Evolutionary conservation across 805 yeast species (phyloP).

Genomic region (Spathaspora gorwiae): DNA sequence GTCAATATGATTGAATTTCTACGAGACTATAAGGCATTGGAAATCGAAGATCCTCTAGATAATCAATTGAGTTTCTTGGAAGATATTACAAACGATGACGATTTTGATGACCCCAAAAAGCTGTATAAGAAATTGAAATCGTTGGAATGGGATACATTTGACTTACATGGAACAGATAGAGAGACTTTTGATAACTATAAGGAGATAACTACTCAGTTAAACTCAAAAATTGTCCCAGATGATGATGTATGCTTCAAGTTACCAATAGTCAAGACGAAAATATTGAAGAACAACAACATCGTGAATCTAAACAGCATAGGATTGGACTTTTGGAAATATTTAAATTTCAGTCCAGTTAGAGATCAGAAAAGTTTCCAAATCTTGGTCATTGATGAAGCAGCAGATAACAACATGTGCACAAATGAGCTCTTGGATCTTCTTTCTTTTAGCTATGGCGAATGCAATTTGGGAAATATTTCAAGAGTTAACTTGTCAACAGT

Average conservation of each 20-base stretch:
- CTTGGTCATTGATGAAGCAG: constrained; percentile 39
- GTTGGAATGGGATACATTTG: constrained; percentile 35
- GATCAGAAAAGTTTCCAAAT: constrained; percentile 50
- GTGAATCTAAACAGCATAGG: constrained; percentile 45
- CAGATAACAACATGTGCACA: constrained; percentile 17
- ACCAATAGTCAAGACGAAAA: constrained; percentile 22
- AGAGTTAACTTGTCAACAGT: constrained; percentile 23
- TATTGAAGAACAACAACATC: constrained; percentile 34
- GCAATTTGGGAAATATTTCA: constrained; percentile 45
- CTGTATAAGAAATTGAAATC: constrained; percentile 18
- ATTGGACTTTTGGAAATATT: constrained; percentile 50
- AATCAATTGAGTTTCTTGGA: constrained; percentile 34
- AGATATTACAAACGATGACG: constrained; percentile 32
- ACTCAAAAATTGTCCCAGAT: constrained; percentile 8
- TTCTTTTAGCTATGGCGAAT: constrained; percentile 41
- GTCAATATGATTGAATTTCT: constrained; percentile 33
- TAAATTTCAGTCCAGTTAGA: constrained; percentile 52
- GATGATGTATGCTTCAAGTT: constrained; percentile 22
- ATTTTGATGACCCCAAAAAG: constrained; percentile 21
- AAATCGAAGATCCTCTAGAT: constrained; percentile 17
- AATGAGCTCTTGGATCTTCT: constrained; percentile 40
- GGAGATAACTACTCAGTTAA: constrained; percentile 12
- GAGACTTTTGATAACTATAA: constrained; percentile 19
- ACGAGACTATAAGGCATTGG: constrained; percentile 16
- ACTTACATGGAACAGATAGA: constrained; percentile 11